phyloP scores from a whole-genome alignment of 768 basidiomycete genomes.

The Dentipellis fragilis region DNA sequence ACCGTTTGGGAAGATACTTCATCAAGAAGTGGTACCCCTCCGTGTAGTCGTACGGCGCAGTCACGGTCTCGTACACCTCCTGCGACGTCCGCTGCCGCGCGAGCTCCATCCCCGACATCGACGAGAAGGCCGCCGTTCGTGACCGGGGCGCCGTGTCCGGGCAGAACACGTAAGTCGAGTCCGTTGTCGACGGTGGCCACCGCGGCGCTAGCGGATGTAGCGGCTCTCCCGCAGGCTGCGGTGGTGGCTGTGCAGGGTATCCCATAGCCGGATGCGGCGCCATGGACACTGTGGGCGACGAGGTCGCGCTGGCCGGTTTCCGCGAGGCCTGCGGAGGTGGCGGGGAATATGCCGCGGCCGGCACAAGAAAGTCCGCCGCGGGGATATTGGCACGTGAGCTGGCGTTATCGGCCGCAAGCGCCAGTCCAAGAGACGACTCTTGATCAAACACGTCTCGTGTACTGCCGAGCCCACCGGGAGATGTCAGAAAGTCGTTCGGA shows the following conservation, averaged over 20 bases:
- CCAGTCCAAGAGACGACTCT: neutral
- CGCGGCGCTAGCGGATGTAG: constrained; percentile 11
- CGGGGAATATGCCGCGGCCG: neutral
- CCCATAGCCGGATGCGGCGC: neutral
- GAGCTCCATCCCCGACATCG: constrained; percentile 6
- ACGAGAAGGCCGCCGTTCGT: neutral
- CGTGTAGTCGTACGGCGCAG: constrained; percentile 85
- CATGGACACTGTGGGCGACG: neutral
- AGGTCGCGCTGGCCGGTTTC: neutral
- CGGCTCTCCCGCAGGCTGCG: constrained; percentile 1
- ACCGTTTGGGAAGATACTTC: constrained; percentile 84
- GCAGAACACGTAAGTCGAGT: constrained; percentile 9
- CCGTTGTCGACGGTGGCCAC: constrained; percentile 9
- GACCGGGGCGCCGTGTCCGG: constrained; percentile 5
- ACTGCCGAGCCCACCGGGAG: constrained; percentile 3
- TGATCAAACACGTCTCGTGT: constrained; percentile 3
- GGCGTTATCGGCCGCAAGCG: constrained; percentile 1
- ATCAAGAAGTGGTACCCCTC: constrained; percentile 96
- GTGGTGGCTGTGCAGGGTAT: neutral
- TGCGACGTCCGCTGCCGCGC: constrained; percentile 13
- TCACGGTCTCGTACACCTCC: constrained; percentile 54
- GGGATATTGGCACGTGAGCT: neutral
- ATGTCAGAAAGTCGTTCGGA: constrained; percentile 3
- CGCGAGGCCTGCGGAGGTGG: neutral
- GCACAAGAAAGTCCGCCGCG: constrained; percentile 8